phyloP scores from a whole-genome alignment of 768 basidiomycete genomes.

The Pilatotrama ljubarskyi region DNA sequence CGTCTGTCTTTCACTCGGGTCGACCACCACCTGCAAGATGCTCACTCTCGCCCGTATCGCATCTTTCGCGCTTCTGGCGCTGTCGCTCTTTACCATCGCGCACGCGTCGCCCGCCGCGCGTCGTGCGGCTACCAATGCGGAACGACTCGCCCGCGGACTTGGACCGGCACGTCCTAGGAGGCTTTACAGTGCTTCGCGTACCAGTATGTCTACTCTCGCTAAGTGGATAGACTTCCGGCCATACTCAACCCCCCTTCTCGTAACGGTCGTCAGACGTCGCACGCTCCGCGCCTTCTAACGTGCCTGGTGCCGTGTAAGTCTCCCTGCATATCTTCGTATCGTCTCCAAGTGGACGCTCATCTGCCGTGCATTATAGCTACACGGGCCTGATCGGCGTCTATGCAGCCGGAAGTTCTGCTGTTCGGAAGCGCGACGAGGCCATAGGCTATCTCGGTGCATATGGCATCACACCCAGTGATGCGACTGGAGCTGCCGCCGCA shows the following conservation, averaged over 20 bases:
- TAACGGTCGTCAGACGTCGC: conserved; percentile 4
- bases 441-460: conserved; percentile 21
- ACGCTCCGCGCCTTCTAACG: conserved; percentile 9
- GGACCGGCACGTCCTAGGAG: conserved; percentile 14
- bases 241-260: not conserved
- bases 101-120: conserved; percentile 10
- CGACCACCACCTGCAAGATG: conserved; percentile 4
- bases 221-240: not conserved
- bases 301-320: conserved; percentile 17
- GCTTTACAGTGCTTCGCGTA: conserved; percentile 15
- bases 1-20: not conserved
- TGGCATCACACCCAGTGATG: not conserved
- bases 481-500: not conserved
- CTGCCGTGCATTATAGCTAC: not conserved
- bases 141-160: conserved; percentile 22
- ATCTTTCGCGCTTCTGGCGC: conserved; percentile 17
- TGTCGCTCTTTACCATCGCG: conserved; percentile 15
- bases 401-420: not conserved
- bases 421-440: conserved; percentile 3
- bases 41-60: conserved; percentile 10
- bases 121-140: conserved; percentile 13
- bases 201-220: conserved; percentile 9
- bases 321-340: not conserved
- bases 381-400: conserved; percentile 18
- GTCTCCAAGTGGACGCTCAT: not conserved